Base-by-base conservation (phyloP, 345 rosid species). In the Acer campestre region DNA sequence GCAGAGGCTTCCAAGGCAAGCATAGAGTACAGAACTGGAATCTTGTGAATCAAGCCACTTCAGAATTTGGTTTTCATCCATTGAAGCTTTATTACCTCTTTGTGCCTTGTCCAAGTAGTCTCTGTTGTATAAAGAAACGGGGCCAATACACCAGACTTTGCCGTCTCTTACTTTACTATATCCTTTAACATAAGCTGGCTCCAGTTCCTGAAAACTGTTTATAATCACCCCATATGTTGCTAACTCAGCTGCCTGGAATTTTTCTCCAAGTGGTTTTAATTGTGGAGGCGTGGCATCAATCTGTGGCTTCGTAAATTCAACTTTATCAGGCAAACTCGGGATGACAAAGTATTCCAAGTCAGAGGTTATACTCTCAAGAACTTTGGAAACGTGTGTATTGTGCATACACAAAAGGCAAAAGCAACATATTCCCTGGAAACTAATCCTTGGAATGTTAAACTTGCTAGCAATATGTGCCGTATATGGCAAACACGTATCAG, bases 191-290 rank as follows among this genome's bases (percentile, higher is more conserved):
- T 31, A 82, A 73, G 63, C 76, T 10, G 63, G 66, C 78, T 87
- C 88, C 9, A 87, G 53, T 56, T 85, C 86, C 20, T 76, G 75
- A 20, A 85, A 85, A 68, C 67, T 87, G 62, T 87, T 87, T 4
- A 80, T 73, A 1, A 85, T 65, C 0, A 78, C 83, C 9, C 90
- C 88, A 51, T 75, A 80, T 2, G 88, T 63, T 18, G 62, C 55
- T 17, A 49, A 12, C 20, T 88, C 87, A 14, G 86, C 82, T 38
- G 48, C 87, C 0, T 42, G 56, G 63, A 80, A 63, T 73, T 75
- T 71, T 67, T 67, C 55, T 1, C 75, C 23, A 2, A 82, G 61
- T 11, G 75, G 81, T 11, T 58, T 75, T 73, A 25, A 70, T 10
- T 61, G 64, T 67, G 42, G 78, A 67, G 40, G 58, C 10, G 58